Conservation (phyloP, 148 eudicot genomes). For the Nyssa sinensis region DNA sequence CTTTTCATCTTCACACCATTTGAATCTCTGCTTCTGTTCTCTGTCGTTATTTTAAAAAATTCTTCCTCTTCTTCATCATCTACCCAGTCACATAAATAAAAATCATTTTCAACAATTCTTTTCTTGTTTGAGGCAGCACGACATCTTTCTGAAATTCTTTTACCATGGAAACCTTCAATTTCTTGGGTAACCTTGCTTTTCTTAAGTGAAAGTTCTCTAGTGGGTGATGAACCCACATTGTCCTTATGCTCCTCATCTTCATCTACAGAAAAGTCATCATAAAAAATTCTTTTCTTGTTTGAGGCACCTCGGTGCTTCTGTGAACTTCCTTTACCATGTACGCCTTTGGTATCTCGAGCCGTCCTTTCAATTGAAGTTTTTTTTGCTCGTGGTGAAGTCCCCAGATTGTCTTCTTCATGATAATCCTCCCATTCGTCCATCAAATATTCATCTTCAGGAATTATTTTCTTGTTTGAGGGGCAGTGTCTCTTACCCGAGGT, state of each 20-base stretch:
- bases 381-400: not conserved
- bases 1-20: constrained; percentile 11
- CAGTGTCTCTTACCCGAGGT: not conserved
- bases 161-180: constrained; percentile 6
- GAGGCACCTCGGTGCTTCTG: not conserved
- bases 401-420: constrained; percentile 8
- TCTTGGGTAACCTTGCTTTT: not conserved
- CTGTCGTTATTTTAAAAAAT: not conserved
- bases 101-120: not conserved
- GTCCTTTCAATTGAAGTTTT: constrained; percentile 4
- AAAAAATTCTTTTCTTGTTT: constrained; percentile 7
- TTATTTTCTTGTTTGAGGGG: constrained; percentile 16
- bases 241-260: constrained; percentile 10
- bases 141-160: not conserved
- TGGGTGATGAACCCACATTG: not conserved
- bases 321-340: not conserved
- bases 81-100: constrained; percentile 7
- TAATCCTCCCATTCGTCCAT: constrained; percentile 13
- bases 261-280: not conserved
- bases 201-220: not conserved
- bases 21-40: constrained; percentile 9
- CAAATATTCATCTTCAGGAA: not conserved
- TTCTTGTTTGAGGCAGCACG: constrained; percentile 6
- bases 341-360: constrained; percentile 13
- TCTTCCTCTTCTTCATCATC: constrained; percentile 24